Base-by-base conservation (phyloP, 768 basidiomycete species). In the Boletus rufocinnamomeus region DNA sequence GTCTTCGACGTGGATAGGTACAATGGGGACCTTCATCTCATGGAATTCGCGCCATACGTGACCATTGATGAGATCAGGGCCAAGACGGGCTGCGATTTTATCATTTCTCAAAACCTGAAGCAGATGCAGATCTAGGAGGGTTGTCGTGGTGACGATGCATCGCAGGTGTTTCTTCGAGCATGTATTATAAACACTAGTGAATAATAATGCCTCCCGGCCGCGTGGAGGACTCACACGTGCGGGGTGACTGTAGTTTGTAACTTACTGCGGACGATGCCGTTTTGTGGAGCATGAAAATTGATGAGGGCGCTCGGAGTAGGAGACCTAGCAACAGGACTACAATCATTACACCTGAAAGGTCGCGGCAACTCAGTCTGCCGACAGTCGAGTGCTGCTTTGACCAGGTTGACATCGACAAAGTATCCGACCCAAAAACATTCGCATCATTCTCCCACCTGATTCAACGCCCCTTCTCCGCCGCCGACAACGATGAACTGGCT, bases 1-100 rank as follows among this genome's bases (percentile, higher is more conserved):
- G 93, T 93, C 35, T 96, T 98, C 72, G 82, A 91, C 57, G 89
- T 96, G 34, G 89, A 97, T 73, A 80, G 92, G 46, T 68, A 73
- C 34, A 80, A 77, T 49, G 90, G 92, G 17, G 81, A 79, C 63
- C 77, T 96, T 72, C 82, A 79, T 54, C 76, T 96, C 67, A 84
- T 77, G 38, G 95, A 96, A 74, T 65, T 91, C 51, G 91, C 89
- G 3, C 83, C 87, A 63, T 91, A 91, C 10, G 85, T 90, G 37
- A 84, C 84, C 0, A 63, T 95, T 34, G 91, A 92, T 35, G 91
- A 95, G 66, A 85, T 95, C 40, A 82, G 79, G 69, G 82, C 83
- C 45, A 93, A 91, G 82, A 96, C 93, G 8, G 90, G 82, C 1
- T 89, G 88, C 50, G 84, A 86, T 34, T 95, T 93, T 75, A 79